Percentiles rank a stretch among this genome's conserved stretches.
phyloP scores from a whole-genome alignment of 306 rosid genomes.

The Castanea sativa region DNA sequence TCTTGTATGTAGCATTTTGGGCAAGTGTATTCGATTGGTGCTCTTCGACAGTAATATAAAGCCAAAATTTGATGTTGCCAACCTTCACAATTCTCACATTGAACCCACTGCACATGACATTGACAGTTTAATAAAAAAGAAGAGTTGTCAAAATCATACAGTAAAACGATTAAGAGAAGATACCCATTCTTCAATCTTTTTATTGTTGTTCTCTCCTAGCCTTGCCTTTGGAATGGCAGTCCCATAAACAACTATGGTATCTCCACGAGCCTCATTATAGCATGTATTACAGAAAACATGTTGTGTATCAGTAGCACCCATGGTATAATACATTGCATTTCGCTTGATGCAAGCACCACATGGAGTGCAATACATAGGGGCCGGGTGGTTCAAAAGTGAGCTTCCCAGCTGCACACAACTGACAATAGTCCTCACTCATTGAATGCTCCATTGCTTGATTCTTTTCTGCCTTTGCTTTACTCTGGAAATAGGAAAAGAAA shows the following conservation, averaged over 20 bases:
- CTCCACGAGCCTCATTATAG: slow-evolving; percentile 85
- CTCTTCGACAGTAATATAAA: slow-evolving; percentile 89
- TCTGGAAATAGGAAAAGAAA: slow-evolving; percentile 42
- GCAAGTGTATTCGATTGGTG: slow-evolving; percentile 90
- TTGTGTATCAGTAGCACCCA: slow-evolving; percentile 88
- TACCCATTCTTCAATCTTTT: slow-evolving; percentile 97
- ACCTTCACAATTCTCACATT: slow-evolving; percentile 98
- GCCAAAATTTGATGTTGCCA: slow-evolving; percentile 99
- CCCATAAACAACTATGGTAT: no score
- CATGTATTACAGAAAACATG: slow-evolving; percentile 92
- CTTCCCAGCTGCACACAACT: slow-evolving; percentile 95
- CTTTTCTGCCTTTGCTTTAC: slow-evolving; percentile 95
- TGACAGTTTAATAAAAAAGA: slow-evolving; percentile 24
- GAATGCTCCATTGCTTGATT: slow-evolving; percentile 92
- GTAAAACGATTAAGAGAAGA: slow-evolving; percentile 20
- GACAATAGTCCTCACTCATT: slow-evolving; percentile 98
- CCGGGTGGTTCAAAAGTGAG: slow-evolving; percentile 88
- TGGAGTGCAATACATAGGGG: slow-evolving; percentile 81
- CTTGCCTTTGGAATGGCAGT: neutral
- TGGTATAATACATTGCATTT: slow-evolving; percentile 84
- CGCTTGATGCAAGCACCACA: slow-evolving; percentile 92
- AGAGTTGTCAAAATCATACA: slow-evolving; percentile 9
- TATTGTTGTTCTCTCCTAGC: slow-evolving; percentile 89
- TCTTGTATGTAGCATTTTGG: slow-evolving; percentile 88
- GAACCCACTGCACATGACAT: slow-evolving; percentile 81